A percentile compares a stretch with the other conserved stretches of the same genome.
Conservation (phyloP, 2,329 filamentous ascomycete species). For the Aspergillus eucalypticola region DNA sequence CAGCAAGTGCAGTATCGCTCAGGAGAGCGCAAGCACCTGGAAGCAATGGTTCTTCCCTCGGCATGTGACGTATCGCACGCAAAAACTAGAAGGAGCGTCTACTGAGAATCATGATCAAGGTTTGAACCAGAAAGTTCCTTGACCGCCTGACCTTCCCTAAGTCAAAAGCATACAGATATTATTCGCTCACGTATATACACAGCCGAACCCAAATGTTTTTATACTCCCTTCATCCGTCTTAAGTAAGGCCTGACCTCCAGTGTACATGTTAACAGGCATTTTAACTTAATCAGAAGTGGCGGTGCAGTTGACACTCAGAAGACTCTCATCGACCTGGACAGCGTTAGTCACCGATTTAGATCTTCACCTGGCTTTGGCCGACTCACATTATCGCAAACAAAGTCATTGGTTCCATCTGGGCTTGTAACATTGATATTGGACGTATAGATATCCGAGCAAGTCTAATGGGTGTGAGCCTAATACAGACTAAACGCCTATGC, state of each 20-base stretch:
- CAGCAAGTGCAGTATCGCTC: no score
- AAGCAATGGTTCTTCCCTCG: no score
- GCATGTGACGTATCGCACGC: no score
- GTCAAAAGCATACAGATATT: no score
- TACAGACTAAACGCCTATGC: background rate
- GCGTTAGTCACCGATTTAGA: background rate
- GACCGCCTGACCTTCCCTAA: no score
- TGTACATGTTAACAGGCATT: background rate
- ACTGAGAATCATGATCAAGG: no score
- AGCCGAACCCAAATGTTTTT: no score
- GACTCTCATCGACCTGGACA: conserved; percentile 32
- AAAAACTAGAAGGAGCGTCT: no score
- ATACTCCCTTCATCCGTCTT: background rate
- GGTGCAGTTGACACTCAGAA: conserved; percentile 40
- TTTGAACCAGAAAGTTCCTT: no score
- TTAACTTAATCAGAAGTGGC: conserved; percentile 1
- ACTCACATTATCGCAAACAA: conserved; percentile 49
- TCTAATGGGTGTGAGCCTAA: conserved; percentile 20
- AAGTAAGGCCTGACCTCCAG: background rate
- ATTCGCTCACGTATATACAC: no score
- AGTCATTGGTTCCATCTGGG: conserved; percentile 48
- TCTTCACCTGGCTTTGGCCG: background rate
- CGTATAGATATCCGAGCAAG: conserved; percentile 51
- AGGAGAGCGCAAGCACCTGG: no score
- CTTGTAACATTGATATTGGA: conserved; percentile 50